Percentiles rank a stretch among this genome's conserved stretches.
Evolutionary conservation across 768 basidiomycete species (phyloP).

Genomic region (Termitomyces sp.): DNA sequence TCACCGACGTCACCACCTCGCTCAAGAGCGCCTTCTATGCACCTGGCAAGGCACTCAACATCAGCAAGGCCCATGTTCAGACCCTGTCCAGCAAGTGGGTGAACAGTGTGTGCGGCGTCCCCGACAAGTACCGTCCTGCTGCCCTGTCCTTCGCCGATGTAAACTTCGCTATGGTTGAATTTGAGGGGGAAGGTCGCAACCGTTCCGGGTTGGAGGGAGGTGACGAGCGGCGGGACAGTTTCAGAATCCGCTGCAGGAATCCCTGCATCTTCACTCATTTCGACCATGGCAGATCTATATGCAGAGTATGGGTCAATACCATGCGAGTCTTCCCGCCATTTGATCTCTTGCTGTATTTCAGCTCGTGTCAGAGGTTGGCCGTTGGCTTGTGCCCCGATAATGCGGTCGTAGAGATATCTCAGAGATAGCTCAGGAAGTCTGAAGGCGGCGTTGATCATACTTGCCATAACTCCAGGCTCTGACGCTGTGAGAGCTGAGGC

Average conservation of each 20-base stretch:
- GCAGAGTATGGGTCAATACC: conserved; percentile 57
- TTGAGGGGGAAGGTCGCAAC: conserved; percentile 88
- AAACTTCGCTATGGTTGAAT: conserved; percentile 80
- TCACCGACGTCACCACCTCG: conserved; percentile 81
- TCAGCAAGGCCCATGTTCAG: conserved; percentile 92
- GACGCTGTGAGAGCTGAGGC: conserved; percentile 67
- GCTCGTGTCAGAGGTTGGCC: conserved; percentile 41
- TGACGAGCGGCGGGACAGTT: conserved; percentile 69
- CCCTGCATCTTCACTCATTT: conserved; percentile 26
- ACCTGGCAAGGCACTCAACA: conserved; percentile 63
- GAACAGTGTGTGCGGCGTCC: conserved; percentile 93
- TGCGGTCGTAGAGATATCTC: conserved; percentile 53
- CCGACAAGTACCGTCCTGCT: conserved; percentile 84
- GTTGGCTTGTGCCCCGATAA: conserved; percentile 46
- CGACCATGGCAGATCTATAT: conserved; percentile 43
- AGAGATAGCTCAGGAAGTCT: conserved; percentile 73
- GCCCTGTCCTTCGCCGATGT: conserved; percentile 67
- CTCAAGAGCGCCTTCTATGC: conserved; percentile 49
- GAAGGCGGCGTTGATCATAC: conserved; percentile 90
- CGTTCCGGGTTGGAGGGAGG: conserved; percentile 61
- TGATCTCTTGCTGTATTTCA: conserved; percentile 55
- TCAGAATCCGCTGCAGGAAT: conserved; percentile 60
- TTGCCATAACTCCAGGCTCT: conserved; percentile 55
- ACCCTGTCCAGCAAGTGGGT: conserved; percentile 95
- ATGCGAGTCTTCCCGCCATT: conserved; percentile 71